Conservation (phyloP, 805 yeast species). For the Aciculoconidium aculeatum region DNA sequence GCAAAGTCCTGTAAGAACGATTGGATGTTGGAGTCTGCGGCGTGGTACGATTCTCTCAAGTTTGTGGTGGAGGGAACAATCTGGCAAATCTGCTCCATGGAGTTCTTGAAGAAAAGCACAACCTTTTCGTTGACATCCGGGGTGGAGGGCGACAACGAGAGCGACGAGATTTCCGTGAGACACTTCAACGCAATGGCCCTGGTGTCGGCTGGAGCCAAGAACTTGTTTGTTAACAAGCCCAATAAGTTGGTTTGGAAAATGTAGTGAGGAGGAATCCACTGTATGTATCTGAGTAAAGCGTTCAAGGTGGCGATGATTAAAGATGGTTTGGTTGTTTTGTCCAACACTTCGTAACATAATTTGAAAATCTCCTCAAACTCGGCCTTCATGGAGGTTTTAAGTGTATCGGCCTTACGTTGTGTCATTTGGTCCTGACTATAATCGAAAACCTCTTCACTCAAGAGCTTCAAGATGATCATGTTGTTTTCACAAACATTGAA, state of each 20-base stretch:
- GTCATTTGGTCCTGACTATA: constrained; percentile 95
- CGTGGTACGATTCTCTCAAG: constrained; percentile 62
- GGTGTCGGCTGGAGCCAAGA: constrained; percentile 70
- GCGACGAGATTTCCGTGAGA: constrained; percentile 80
- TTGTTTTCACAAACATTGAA: constrained; percentile 96
- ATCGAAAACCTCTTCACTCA: constrained; percentile 95
- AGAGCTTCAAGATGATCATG: constrained; percentile 82
- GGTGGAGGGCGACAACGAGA: constrained; percentile 59
- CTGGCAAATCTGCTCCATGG: constrained; percentile 63
- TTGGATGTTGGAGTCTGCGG: constrained; percentile 80
- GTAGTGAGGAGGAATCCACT: constrained; percentile 91
- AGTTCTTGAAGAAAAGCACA: constrained; percentile 59
- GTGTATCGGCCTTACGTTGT: constrained; percentile 81
- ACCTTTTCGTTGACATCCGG: constrained; percentile 52
- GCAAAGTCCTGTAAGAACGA: constrained; percentile 93
- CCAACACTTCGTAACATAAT: constrained; percentile 88
- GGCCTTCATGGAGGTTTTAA: constrained; percentile 77
- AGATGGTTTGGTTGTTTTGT: constrained; percentile 80
- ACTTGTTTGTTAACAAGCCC: constrained; percentile 65
- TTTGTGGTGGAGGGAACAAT: constrained; percentile 73
- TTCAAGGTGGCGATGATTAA: constrained; percentile 79
- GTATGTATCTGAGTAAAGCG: constrained; percentile 76
- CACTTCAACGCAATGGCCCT: constrained; percentile 86
- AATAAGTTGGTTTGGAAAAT: constrained; percentile 84
- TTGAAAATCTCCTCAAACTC: constrained; percentile 93